Evolutionary conservation across 2,329 filamentous ascomycete species (phyloP).

Genomic region (Neofusicoccum umdonicola): DNA sequence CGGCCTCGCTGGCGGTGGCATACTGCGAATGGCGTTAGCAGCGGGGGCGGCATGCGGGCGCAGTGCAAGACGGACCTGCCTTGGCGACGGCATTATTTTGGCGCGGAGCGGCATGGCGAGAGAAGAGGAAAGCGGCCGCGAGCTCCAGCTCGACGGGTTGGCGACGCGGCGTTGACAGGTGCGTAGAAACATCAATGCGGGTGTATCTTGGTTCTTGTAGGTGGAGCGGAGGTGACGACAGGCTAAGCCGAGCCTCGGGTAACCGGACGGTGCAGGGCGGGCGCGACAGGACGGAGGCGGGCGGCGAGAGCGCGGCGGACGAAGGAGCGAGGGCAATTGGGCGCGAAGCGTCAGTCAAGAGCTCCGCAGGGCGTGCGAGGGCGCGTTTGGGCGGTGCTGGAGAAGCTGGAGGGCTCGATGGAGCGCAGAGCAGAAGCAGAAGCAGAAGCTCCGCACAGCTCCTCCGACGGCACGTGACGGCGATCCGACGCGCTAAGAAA

Average conservation of each 20-base stretch:
- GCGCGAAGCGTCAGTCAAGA: constrained; percentile 17
- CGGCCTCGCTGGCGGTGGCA: constrained; percentile 22
- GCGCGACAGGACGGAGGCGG: neutral
- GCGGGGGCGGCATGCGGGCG: neutral
- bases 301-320: neutral
- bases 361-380: constrained; percentile 4
- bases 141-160: constrained; percentile 39
- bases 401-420: neutral
- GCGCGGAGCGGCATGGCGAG: constrained; percentile 75
- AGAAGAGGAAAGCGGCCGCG: constrained; percentile 25
- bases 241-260: constrained; percentile 38
- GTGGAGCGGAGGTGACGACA: constrained; percentile 10
- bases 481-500: constrained; percentile 29
- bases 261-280: constrained; percentile 22
- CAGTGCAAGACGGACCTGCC: constrained; percentile 47
- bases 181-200: constrained; percentile 45
- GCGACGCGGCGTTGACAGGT: constrained; percentile 39
- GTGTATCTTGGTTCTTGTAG: constrained; percentile 17
- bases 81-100: constrained; percentile 58
- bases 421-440: neutral
- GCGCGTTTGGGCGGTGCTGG: neutral
- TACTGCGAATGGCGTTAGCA: constrained; percentile 6
- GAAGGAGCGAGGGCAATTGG: constrained; percentile 1
- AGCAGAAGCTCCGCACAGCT: neutral
- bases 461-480: constrained; percentile 7